Base-by-base conservation (phyloP, 371 early-diverging fungal genomes). In the Blakeslea trispora region DNA sequence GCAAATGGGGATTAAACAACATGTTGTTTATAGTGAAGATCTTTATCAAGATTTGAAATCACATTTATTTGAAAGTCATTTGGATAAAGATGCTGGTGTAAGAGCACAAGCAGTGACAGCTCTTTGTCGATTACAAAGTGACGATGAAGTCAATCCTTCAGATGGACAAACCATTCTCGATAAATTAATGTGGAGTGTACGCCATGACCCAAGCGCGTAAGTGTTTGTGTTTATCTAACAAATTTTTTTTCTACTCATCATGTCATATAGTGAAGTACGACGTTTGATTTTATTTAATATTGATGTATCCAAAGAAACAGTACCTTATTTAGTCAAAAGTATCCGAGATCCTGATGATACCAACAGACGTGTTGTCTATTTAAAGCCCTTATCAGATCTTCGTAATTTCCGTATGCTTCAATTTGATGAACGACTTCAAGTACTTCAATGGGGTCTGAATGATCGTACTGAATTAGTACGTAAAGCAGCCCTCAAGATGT, bases 241-340 rank as follows among this genome's bases (percentile, higher is more conserved):
- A 15, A 47, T 24, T 47, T 6, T n/a, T 42, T 1, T 47, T 6
- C 14, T 31, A 13, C 8, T 43, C 50, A 19, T 35, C n/a, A n/a
- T n/a, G n/a, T n/a, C n/a, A n/a, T n/a, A 24, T 65, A 88, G 86
- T 18, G 95, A 96, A 51, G 92, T 96, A 5, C 89, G 96, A 22
- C 86, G 91, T 48, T 84, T 86, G 2, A 87, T 93, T 42, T 64
- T 96, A 24, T 83, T 86, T 61, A 90, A 92, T 58, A 73, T 93
- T 28, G 87, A 85, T 32, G 79, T 82, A 34, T 86, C 69, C 17
- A 64, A 72, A 46, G 54, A 67, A 15, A 89, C 94, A 0, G 57
- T 91, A 10, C 88, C 91, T 0, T 76, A 65, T 43, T 79, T 95
- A 41, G 66, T 94, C 1, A 83, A 89, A 58, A 79, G 94, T 11